Percentiles rank a stretch among this genome's conserved stretches.
Conservation (phyloP, 148 eudicot species). For the Silene uniflora region DNA sequence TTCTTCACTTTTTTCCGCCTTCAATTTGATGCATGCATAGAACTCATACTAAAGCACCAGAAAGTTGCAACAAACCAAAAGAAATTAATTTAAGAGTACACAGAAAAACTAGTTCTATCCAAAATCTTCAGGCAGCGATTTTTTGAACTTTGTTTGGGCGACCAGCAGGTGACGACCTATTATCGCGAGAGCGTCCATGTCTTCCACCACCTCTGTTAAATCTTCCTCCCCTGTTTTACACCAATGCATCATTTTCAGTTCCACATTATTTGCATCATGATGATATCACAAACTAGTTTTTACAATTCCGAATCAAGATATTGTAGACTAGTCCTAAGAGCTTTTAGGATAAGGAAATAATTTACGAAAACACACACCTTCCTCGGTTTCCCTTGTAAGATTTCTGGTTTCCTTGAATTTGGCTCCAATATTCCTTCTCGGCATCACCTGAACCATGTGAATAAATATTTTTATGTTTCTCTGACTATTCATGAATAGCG, state of each 20-base stretch:
- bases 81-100: neutral
- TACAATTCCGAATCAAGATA: neutral
- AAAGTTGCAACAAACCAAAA: neutral
- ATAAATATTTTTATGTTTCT: neutral
- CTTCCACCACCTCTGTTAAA: conserved; percentile 47
- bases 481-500: neutral
- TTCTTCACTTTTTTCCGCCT: neutral
- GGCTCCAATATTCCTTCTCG: conserved; percentile 86
- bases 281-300: neutral
- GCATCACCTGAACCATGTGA: conserved; percentile 54
- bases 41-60: neutral
- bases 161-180: conserved; percentile 33
- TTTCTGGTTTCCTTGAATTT: conserved; percentile 46
- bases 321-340: neutral
- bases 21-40: neutral
- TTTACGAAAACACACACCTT: conserved; percentile 44
- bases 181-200: conserved; percentile 53
- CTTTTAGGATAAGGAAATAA: neutral
- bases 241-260: conserved; percentile 11
- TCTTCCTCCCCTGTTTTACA: conserved; percentile 63
- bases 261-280: neutral
- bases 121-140: conserved; percentile 33
- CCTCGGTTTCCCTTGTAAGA: conserved; percentile 41
- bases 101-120: conserved; percentile 2
- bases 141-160: conserved; percentile 66